Percentiles rank a stretch among this genome's conserved stretches.
Conservation (phyloP, 2,329 filamentous ascomycete species). For the Trichoderma atrobrunneum region DNA sequence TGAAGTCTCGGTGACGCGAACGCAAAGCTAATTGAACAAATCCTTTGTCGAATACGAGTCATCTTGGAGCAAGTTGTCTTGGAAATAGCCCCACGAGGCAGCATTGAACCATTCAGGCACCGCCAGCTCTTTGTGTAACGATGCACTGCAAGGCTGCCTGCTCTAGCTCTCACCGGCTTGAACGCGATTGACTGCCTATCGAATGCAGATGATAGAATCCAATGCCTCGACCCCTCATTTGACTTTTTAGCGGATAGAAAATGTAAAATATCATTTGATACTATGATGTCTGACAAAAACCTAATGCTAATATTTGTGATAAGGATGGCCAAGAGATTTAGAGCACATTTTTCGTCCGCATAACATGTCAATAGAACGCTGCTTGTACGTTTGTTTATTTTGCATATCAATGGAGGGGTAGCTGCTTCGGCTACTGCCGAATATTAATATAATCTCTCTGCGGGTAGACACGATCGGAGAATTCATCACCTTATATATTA, state of each 20-base stretch:
- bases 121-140: not conserved
- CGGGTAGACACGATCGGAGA: not conserved
- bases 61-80: not conserved
- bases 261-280: not conserved
- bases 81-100: not conserved
- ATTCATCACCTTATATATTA: not conserved
- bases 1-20: not conserved
- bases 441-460: not conserved
- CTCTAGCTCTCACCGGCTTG: not conserved
- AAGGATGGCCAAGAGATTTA: not conserved
- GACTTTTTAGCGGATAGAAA: not conserved
- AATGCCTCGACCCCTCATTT: not conserved
- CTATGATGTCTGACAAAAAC: not conserved
- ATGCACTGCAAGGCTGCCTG: not conserved
- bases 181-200: not conserved
- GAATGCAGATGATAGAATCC: not conserved
- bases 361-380: not conserved
- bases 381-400: not conserved
- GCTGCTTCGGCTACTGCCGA: not conserved
- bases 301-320: not conserved
- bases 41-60: not conserved
- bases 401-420: not conserved
- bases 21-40: not conserved
- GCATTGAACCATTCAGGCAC: not conserved
- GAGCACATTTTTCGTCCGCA: not conserved